Evolutionary conservation across 345 rosid genomes (phyloP).

Genomic region (Eucalyptus tenuipes): DNA sequence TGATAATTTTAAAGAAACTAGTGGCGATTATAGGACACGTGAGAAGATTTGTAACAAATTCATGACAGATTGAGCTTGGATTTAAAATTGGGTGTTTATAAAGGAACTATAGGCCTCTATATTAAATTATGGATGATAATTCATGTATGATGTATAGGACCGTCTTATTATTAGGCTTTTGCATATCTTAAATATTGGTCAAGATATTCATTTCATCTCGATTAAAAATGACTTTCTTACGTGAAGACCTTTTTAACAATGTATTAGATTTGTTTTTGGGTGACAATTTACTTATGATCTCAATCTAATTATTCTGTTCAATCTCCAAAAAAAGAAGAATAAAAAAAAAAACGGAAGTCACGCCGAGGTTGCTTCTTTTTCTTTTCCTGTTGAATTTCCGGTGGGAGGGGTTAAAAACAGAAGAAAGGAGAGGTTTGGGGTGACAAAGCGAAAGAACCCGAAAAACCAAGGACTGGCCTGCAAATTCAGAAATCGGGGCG

Average conservation of each 20-base stretch:
- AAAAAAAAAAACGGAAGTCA: not conserved
- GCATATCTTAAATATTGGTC: not conserved
- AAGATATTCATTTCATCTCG: not conserved
- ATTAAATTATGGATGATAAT: not conserved
- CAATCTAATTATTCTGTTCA: not conserved
- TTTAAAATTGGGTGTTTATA: not conserved
- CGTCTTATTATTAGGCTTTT: not conserved
- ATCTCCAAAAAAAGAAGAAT: not conserved
- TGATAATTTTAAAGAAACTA: not conserved
- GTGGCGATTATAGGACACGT: rapidly evolving
- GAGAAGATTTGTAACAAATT: not conserved
- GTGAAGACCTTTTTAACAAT: not conserved
- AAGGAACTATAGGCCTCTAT: not conserved
- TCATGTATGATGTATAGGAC: not conserved
- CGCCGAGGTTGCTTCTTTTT: not conserved
- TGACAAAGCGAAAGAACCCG: not conserved
- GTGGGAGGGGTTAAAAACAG: not conserved
- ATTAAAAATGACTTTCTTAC: not conserved
- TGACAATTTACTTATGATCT: not conserved
- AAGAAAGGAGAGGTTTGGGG: not conserved
- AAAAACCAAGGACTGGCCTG: not conserved
- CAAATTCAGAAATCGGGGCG: not conserved
- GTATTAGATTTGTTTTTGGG: not conserved
- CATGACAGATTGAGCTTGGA: not conserved
- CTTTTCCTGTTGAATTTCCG: not conserved